Percentiles rank a stretch among this genome's conserved stretches.
Conservation (phyloP, 2,329 filamentous ascomycete genomes). For the Phoma herbarum region DNA sequence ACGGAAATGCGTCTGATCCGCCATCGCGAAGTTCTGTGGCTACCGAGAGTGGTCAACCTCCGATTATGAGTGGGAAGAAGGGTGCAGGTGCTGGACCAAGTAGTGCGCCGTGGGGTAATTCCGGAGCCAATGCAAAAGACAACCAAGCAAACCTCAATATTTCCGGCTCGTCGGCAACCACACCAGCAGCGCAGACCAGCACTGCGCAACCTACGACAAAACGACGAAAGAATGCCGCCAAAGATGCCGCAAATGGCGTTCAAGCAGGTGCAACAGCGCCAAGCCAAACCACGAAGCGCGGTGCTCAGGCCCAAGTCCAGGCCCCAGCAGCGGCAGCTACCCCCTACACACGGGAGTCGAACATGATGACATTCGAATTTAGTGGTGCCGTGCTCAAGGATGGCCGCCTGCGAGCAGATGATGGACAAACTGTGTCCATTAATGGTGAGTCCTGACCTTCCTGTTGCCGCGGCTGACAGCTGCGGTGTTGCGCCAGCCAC, state of each 20-base stretch:
- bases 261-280: conserved; percentile 50
- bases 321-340: conserved; percentile 49
- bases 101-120: conserved; percentile 51
- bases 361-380: conserved; percentile 87
- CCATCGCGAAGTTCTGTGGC: conserved; percentile 48
- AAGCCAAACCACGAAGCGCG: conserved; percentile 50
- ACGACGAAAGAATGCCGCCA: conserved; percentile 81
- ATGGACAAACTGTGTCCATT: conserved; percentile 81
- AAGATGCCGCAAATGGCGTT: conserved; percentile 46
- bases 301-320: conserved; percentile 48
- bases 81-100: conserved; percentile 51
- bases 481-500: conserved; percentile 43
- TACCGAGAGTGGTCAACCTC: conserved; percentile 44
- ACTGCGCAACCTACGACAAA: conserved; percentile 60
- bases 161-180: conserved; percentile 67
- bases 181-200: conserved; percentile 53
- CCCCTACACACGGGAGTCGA: conserved; percentile 68
- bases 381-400: conserved; percentile 74
- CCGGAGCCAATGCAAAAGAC: conserved; percentile 48
- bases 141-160: conserved; percentile 51
- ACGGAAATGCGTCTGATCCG: conserved; percentile 59
- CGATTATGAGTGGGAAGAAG: conserved; percentile 50
- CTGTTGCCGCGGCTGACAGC: conserved; percentile 33
- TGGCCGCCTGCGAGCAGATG: conserved; percentile 84
- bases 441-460: conserved; percentile 72